Base-by-base conservation (phyloP, 2,329 filamentous ascomycete species). In the Cordyceps pruinosa region DNA sequence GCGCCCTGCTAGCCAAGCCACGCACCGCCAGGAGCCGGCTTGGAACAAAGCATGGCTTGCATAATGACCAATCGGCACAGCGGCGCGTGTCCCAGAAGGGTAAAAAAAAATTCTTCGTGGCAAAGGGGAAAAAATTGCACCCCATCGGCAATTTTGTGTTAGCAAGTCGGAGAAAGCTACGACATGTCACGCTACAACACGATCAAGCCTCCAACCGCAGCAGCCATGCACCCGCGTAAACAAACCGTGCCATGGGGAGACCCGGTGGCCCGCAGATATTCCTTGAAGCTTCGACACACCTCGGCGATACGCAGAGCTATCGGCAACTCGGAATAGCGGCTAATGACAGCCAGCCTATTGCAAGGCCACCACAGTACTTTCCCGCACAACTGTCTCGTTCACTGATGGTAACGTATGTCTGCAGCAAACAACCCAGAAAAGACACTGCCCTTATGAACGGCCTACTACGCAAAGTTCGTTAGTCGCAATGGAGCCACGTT, bases 31-130 rank as follows among this genome's bases (percentile, higher is more conserved):
- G 35, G 23, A 48, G 53, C 44, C 53, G 53, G 45, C 53, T 56
- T 48, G 26, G 53, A 23, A 42, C 37, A 41, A 42, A 48, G 25
- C n/a, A 56, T 56, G 53, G 53, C 53, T 56, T 56, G 45, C 45
- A 34, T 48, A 4, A 21, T n/a, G 53, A 23, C 53, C 53, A 56
- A 56, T 56, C 34, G 53, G 53, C 45, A 15, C 19, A 19, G 23
- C 21, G 19, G 53, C 35, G 45, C 21, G 6, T 7, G 53, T 21
- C 45, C 53, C 48, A 56, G 35, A 56, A 56, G 37, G 53, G 53
- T 26, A 53, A 45, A 25, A 37, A 45, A 53, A 45, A 44, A 15
- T 23, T 28, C 23, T 28, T 30, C 34, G 2, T 21, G 2, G 23
- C 12, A 10, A 3, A 10, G 10, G 32, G 7, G 21, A 30, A 55